phyloP scores from a whole-genome alignment of 2,329 filamentous ascomycete species.

The Fusarium sp. region DNA sequence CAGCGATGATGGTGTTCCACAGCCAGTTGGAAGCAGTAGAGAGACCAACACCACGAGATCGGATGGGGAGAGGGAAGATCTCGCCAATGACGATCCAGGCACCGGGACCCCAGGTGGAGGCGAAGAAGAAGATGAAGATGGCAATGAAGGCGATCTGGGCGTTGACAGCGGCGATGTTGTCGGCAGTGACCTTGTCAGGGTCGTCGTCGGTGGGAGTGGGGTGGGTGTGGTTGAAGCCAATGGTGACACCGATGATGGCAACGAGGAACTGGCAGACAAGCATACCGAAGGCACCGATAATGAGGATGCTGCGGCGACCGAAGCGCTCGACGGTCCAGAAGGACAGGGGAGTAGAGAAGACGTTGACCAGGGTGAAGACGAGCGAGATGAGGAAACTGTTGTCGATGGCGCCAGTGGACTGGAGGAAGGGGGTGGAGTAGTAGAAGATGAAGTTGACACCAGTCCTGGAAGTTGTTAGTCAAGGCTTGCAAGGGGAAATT shows the following conservation, averaged over 20 bases:
- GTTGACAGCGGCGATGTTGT: conserved; percentile 64
- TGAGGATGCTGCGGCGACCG: conserved; percentile 83
- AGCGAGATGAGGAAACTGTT: conserved; percentile 87
- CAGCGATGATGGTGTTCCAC: conserved; percentile 80
- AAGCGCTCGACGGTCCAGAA: conserved; percentile 88
- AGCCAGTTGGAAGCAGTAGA: conserved; percentile 74
- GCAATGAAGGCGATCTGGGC: conserved; percentile 88
- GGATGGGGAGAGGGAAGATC: conserved; percentile 90
- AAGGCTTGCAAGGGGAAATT: background rate
- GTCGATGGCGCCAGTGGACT: conserved; percentile 78
- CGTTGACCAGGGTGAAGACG: conserved; percentile 90
- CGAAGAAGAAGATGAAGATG: conserved; percentile 95
- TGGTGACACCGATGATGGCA: conserved; percentile 77
- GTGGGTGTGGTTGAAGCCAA: conserved; percentile 65
- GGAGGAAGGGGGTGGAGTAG: conserved; percentile 87
- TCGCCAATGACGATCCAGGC: conserved; percentile 89
- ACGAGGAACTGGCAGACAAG: conserved; percentile 88
- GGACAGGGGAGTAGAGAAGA: conserved; percentile 84
- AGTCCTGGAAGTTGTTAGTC: conserved; percentile 61
- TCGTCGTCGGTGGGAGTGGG: conserved; percentile 54
- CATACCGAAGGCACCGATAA: conserved; percentile 86
- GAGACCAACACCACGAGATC: conserved; percentile 86
- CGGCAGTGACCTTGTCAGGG: conserved; percentile 53
- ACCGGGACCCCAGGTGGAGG: conserved; percentile 87
- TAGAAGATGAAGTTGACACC: conserved; percentile 96